Base-by-base conservation (phyloP, 352 stramenopile species). In the Detonula confervacea region DNA sequence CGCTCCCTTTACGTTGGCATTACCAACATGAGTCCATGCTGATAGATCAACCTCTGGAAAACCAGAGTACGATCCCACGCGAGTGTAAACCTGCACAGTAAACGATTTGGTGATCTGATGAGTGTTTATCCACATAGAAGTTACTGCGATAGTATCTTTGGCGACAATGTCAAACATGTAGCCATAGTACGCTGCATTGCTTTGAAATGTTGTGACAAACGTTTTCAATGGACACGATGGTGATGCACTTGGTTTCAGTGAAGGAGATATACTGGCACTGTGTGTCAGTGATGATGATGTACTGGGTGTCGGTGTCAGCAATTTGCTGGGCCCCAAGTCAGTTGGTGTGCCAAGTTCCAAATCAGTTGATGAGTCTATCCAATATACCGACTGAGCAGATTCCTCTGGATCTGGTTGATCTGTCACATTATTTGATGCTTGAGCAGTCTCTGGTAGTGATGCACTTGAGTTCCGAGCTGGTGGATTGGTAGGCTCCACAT, bases 131-230 rank as follows among this genome's bases (percentile, higher is more conserved):
- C 57, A 44, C 14, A 77, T 7, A 0, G 1, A 7, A 22, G 51
- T 52, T 24, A 77, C 39, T 16, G 29, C 8, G 2, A 77, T 55
- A n/a, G 61, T 29, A 22, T 30, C 16, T 37, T 70, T 65, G 24
- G 68, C 42, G 6, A 49, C 30, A 35, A 77, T 62, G 27, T 77
- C 68, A 24, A 60, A 77, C 68, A 77, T 77, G n/a, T 46, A 16
- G 16, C 68, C 68, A 20, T 55, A 33, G 16, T 46, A 69, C 9
- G 68, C 63, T 29, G 25, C 20, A 7, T 35, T 16, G 46, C 33
- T 61, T 9, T 49, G 14, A 30, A 70, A 77, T 14, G 68, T 61
- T 5, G 68, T 69, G 11, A 20, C 22, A 33, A 70, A 77, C 57
- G 42, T 42, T 25, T 68, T 46, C 8, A 62, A 25, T 4, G 22